Conservation (phyloP, 805 yeast species). For the Zygosaccharomyces kombuchaensis region DNA sequence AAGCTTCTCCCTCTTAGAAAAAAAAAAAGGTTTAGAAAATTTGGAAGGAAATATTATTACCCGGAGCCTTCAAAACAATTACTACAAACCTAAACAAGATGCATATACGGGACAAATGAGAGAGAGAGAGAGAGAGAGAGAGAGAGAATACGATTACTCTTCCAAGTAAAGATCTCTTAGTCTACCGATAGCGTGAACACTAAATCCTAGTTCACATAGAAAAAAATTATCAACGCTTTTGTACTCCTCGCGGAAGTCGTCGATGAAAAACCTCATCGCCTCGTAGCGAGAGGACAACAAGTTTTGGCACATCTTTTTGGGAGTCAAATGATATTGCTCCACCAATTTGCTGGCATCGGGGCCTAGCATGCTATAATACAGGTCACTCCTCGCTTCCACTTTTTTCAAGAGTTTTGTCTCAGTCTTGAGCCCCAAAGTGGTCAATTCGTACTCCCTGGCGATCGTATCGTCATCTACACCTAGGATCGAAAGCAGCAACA, state of each 20-base stretch:
- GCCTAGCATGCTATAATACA: conserved; percentile 32
- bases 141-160: neutral
- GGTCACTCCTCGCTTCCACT: conserved; percentile 37
- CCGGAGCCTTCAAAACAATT: neutral
- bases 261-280: conserved; percentile 62
- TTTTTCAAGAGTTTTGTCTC: conserved; percentile 28
- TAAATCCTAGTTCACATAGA: conserved; percentile 41
- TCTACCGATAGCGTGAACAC: conserved; percentile 40
- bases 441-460: conserved; percentile 73
- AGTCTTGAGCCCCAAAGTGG: conserved; percentile 58
- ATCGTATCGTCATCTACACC: conserved; percentile 65
- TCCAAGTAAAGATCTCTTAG: conserved; percentile 36
- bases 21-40: conserved; percentile 1
- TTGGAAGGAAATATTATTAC: neutral
- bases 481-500: conserved; percentile 56
- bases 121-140: neutral
- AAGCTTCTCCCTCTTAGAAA: neutral
- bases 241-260: conserved; percentile 45
- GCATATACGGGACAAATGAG: neutral
- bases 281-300: conserved; percentile 62
- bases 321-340: conserved; percentile 22
- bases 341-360: conserved; percentile 31
- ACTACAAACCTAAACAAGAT: neutral
- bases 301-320: conserved; percentile 51
- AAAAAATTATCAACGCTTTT: conserved; percentile 53